Conservation (phyloP, 352 stramenopile genomes). For the Phytophthora citricola region DNA sequence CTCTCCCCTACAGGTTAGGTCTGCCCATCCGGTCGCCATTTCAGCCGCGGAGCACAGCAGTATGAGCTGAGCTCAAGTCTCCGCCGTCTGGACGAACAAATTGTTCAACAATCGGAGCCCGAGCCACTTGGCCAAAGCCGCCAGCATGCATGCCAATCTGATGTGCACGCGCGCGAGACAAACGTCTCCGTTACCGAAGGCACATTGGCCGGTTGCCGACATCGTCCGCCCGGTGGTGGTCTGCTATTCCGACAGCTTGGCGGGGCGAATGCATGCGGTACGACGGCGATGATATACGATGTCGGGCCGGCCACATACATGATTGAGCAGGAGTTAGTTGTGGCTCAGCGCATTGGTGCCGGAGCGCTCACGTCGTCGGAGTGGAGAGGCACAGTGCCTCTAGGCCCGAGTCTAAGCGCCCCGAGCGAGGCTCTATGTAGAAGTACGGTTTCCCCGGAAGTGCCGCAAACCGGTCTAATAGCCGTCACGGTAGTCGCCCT, state of each 20-base stretch:
- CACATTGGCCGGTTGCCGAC: constrained; percentile 4
- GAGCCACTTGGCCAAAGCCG: constrained; percentile 8
- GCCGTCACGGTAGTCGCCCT: constrained; percentile 30
- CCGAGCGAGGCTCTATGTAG: constrained; percentile 32
- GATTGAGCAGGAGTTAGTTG: constrained; percentile 4
- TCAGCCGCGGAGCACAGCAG: constrained; percentile 14
- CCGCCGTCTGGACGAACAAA: constrained; percentile 10
- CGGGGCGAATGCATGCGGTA: constrained; percentile 11
- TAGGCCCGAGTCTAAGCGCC: neutral
- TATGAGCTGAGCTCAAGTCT: constrained; percentile 32
- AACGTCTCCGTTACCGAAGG: constrained; percentile 1
- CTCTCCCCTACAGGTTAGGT: constrained; percentile 33
- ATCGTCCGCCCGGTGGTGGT: constrained; percentile 11
- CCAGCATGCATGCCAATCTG: constrained; percentile 37
- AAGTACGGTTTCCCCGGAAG: constrained; percentile 34
- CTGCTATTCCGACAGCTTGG: constrained; percentile 23
- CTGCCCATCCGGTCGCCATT: constrained; percentile 33
- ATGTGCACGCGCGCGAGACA: constrained; percentile 33
- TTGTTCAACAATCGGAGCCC: constrained; percentile 1
- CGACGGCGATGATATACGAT: constrained; percentile 15
- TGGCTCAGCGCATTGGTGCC: neutral
- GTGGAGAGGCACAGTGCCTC: constrained; percentile 16
- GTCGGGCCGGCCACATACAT: neutral
- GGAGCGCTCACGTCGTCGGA: constrained; percentile 8
- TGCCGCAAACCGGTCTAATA: constrained; percentile 18